Percentiles rank a stretch among this genome's conserved stretches.
phyloP scores from a whole-genome alignment of 768 basidiomycete species.

The Mycena sanguinolenta region DNA sequence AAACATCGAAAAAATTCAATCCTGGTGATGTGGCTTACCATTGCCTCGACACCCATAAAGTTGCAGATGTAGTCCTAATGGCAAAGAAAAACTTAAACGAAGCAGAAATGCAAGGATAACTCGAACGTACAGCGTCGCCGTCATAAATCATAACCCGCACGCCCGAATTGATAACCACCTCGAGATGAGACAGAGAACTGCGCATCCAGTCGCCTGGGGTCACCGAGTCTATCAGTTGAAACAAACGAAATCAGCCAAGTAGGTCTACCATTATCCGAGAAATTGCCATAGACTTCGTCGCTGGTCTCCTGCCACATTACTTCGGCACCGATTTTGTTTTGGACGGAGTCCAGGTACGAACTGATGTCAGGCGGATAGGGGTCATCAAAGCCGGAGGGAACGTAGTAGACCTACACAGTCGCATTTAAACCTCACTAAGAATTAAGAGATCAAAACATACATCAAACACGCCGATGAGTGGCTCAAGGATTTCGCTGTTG shows the following conservation, averaged over 20 bases:
- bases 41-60: constrained; percentile 68
- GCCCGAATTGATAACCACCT: constrained; percentile 71
- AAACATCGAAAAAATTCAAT: too few species aligned
- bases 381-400: constrained; percentile 59
- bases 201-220: constrained; percentile 46
- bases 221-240: too few species aligned
- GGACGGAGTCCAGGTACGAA: constrained; percentile 46
- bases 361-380: constrained; percentile 64
- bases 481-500: constrained; percentile 67
- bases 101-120: neutral
- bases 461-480: constrained; percentile 68
- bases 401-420: constrained; percentile 60
- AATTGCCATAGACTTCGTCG: constrained; percentile 61
- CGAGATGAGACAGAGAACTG: constrained; percentile 56
- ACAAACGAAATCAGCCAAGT: constrained; percentile 13
- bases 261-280: constrained; percentile 63
- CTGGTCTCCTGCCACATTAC: constrained; percentile 58
- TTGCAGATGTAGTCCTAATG: constrained; percentile 65
- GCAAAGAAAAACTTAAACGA: neutral
- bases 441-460: constrained; percentile 44
- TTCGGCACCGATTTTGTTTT: constrained; percentile 60
- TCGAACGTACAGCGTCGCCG: constrained; percentile 69
- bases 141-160: constrained; percentile 59
- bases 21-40: too few species aligned
- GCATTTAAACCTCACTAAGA: too few species aligned